phyloP scores from a whole-genome alignment of 257 asterid genomes.

The Scutellaria galericulata region DNA sequence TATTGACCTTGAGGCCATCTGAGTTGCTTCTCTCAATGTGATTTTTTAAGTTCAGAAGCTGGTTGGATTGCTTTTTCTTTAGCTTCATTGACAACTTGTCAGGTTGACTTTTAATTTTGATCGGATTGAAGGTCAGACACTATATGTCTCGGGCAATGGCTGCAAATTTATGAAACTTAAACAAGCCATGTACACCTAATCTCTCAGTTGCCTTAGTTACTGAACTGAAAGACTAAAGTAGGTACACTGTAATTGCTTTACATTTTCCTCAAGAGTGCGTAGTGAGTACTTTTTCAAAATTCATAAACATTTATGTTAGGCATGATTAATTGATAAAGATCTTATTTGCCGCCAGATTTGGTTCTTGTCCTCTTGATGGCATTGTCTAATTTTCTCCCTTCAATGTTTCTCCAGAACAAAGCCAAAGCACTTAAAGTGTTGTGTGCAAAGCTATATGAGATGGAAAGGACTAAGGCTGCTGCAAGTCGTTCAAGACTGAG shows the following conservation, averaged over 20 bases:
- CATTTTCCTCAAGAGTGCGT: background rate
- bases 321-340: constrained; percentile 8
- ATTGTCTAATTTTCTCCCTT: constrained; percentile 2
- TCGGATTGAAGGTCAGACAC: background rate
- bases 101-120: background rate
- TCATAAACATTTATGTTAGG: constrained; percentile 22
- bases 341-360: constrained; percentile 8
- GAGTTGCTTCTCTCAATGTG: background rate
- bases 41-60: background rate
- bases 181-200: background rate
- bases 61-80: background rate
- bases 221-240: background rate
- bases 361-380: constrained; percentile 25
- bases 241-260: background rate
- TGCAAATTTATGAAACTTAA: constrained; percentile 14
- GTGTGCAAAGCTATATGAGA: constrained; percentile 86
- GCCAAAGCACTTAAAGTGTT: constrained; percentile 85
- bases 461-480: constrained; percentile 68
- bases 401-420: constrained; percentile 65
- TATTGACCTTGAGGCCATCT: background rate
- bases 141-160: background rate
- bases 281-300: constrained; percentile 19
- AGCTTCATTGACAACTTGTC: constrained; percentile 23
- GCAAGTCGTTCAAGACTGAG: constrained; percentile 82
- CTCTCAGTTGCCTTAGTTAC: background rate